Evolutionary conservation across 305 asterid genomes (phyloP).

Genomic region (Withania somnifera): DNA sequence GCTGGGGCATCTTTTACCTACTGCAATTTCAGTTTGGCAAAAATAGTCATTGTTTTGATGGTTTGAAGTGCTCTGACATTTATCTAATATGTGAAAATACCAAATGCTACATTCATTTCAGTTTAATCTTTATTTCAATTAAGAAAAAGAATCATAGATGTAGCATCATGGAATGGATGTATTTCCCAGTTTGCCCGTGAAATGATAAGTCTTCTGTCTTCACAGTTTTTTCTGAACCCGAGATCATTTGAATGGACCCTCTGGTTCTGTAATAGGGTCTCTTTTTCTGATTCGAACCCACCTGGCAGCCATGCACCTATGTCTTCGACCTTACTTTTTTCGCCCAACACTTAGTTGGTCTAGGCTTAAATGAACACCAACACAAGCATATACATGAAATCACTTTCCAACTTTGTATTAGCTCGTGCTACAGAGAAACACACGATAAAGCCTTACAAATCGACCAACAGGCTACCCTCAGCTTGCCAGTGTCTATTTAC

Average conservation of each 20-base stretch:
- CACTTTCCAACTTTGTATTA: no score
- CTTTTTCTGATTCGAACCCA: no score
- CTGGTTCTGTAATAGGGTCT: no score
- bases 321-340: no score
- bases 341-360: no score
- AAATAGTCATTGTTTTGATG: not conserved
- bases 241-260: not conserved
- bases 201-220: not conserved
- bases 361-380: no score
- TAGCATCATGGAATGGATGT: not conserved
- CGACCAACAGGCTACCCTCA: no score
- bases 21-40: not conserved
- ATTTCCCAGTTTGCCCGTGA: not conserved
- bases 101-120: not conserved
- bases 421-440: no score
- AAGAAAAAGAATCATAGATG: not conserved
- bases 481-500: no score
- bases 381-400: no score
- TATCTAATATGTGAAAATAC: not conserved
- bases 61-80: not conserved
- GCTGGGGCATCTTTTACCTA: not conserved
- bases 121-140: not conserved
- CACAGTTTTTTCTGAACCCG: not conserved
- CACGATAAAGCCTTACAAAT: no score
- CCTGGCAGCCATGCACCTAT: no score